Evolutionary conservation across 2,329 filamentous ascomycete genomes (phyloP), one percentile per base, ranked within the genome.

Genomic region (Pyricularia sp.): DNA sequence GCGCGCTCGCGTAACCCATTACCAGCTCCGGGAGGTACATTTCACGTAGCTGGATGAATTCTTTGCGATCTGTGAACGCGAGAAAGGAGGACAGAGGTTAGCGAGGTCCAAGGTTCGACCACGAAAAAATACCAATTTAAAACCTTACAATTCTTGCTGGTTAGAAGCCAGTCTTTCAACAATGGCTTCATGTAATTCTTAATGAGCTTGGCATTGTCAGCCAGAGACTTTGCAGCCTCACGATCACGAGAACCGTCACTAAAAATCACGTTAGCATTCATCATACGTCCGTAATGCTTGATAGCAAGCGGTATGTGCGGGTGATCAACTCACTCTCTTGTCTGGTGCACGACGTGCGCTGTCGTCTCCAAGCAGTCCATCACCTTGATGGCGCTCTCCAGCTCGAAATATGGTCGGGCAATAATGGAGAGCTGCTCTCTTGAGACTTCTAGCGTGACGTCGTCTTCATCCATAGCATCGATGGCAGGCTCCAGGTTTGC

Each of bases 1-100:
- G 82, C 1, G 91, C 89, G 74, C 87, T 90, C 76, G 95, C 88
- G 77, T 95, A 97, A 2, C 91, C 92, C 66, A 99, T 84, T 61
- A 97, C 83, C 23, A 92, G 86, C 77, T 97, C 93, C 1, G 95
- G 94, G 3, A 99, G 84, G 78, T 97, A 98, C 0, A 87, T 86
- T 68, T 88, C 85, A 72, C 93, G 88, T 67, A 98, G 86, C 28
- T 83, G 80, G 65, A 80, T 79, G 65, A 93, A 85, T 68, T 92
- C 87, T 20, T 82, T 77, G 70, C 87, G 85, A 74, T 90, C 90
- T 76, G 67, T 64, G 20, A 55, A 26, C 59, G 23, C n/a, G 23
- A 11, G 50, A 3, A 25, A 50, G n/a, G 33, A 61, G 30, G 2
- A 69, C 30, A 4, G 20, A 5, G 55, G 69, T 73, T 68, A 70